These are phyloP conservation scores for Daldinia grandis DNA, from an alignment of 495 filamentous ascomycete genomes.

Conservation along the genomic window DNA sequence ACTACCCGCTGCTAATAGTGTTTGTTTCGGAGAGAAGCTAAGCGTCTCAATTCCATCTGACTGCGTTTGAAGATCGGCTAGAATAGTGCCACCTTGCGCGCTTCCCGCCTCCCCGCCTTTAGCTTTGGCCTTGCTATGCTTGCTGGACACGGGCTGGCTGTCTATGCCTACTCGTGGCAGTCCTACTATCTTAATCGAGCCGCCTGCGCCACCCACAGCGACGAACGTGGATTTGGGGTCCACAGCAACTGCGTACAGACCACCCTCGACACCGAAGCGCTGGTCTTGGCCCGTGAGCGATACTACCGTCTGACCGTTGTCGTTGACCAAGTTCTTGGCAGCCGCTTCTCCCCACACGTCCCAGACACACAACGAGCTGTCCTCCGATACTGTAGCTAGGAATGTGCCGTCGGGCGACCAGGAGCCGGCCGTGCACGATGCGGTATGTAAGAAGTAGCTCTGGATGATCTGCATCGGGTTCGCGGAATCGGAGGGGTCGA, in stretches of 20 bases:
- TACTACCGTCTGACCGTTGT: conserved; percentile 77
- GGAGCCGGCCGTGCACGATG: conserved; percentile 83
- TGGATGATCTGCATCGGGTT: conserved; percentile 79
- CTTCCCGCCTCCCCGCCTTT: conserved; percentile 51
- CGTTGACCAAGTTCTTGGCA: conserved; percentile 73
- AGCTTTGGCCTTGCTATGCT: conserved; percentile 54
- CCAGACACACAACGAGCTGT: conserved; percentile 88
- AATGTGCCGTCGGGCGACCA: conserved; percentile 91
- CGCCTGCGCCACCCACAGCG: conserved; percentile 87
- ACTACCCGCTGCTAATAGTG: conserved; percentile 83
- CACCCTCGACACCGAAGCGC: conserved; percentile 90
- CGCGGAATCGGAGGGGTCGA: conserved; percentile 68
- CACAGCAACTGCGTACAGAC: conserved; percentile 84
- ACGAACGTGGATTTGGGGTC: conserved; percentile 79
- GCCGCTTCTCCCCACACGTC: conserved; percentile 88
- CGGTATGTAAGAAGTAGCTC: conserved; percentile 89
- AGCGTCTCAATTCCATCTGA: conserved; percentile 85
- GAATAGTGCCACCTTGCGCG: conserved; percentile 70
- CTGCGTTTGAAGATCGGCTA: conserved; percentile 67
- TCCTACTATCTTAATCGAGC: conserved; percentile 82
- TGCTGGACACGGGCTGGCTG: conserved; percentile 36
- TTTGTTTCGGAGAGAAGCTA: conserved; percentile 77
- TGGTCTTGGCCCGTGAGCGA: conserved; percentile 84
- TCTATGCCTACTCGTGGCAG: conserved; percentile 72
- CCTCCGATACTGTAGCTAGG: conserved; percentile 89